Base-by-base conservation (phyloP, 23 red algal genomes). In the Chondrus crispus region DNA sequence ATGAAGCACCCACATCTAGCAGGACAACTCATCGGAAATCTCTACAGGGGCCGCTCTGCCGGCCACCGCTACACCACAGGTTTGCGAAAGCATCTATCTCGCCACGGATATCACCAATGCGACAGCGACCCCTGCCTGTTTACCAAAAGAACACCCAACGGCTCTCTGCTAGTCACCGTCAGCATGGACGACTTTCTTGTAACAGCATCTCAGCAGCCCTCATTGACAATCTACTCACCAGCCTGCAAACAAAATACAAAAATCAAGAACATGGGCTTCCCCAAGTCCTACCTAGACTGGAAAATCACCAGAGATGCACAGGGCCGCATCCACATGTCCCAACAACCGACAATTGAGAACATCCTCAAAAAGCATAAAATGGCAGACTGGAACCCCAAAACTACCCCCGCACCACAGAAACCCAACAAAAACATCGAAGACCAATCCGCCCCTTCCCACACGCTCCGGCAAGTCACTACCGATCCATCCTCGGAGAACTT, bases 111-210 rank as follows among this genome's bases (percentile, higher is more conserved):
- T 32, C 60, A 19, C 0, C 1, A 66, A 20, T 66, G 24, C 60
- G 24, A 66, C 60, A 66, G 24, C 26, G 60, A 66, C 1, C 60
- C 1, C 60, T 66, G 11, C 35, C 1, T 66, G 60, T 1, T 66
- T 19, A 66, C 60, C 60, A 66, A 66, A 66, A 30, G 26, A 30
- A 32, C 26, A 1, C 26, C 26, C 60, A 1, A 66, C 9, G 60
- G 60, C 60, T 32, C 18, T 19, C 60, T 66, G 24, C 26, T 66
- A 1, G 18, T 66, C 5, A 0, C 60, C 26, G 60, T 66, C 26
- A 66, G 60, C 60, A 66, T 66, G 60, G 60, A 66, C 35, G 60
- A 66, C 60, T 66, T 66, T 32, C 60, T 66, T 66, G 35, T 66
- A 22, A 32, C 60, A 1, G 26, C 60, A 66, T 66, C 60, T 32